Conservation (phyloP, 306 rosid species). For the Styphnolobium japonicum region DNA sequence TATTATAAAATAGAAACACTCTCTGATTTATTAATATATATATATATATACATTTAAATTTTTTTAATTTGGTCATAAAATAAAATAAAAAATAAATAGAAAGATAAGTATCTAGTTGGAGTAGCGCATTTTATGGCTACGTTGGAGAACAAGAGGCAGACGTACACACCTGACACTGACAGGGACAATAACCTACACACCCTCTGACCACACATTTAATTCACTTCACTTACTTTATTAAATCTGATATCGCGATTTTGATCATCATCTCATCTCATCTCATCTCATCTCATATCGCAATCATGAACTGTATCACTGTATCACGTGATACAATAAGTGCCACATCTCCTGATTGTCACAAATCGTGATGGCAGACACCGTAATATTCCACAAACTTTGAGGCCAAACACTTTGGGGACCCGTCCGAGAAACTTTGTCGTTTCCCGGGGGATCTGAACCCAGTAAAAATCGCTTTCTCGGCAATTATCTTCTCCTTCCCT, state of each 20-base stretch:
- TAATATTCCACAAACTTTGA: slow-evolving; percentile 22
- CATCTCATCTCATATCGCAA: not conserved
- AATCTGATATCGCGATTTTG: not conserved
- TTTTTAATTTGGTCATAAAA: too few relatives aligned
- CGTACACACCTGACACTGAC: slow-evolving; percentile 6
- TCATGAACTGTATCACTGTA: slow-evolving; percentile 22
- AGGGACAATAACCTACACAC: slow-evolving; percentile 26
- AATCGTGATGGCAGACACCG: slow-evolving; percentile 48
- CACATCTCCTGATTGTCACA: slow-evolving; percentile 37
- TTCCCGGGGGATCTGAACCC: slow-evolving; percentile 37
- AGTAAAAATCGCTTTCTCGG: slow-evolving; percentile 31
- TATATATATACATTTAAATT: too few relatives aligned
- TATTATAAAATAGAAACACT: too few relatives aligned
- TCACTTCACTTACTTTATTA: not conserved
- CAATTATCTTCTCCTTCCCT: slow-evolving; percentile 18
- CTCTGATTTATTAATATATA: too few relatives aligned
- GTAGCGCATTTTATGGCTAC: not conserved
- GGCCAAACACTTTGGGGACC: slow-evolving; percentile 25
- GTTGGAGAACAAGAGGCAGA: not conserved
- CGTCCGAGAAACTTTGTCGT: slow-evolving; percentile 51
- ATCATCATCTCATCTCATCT: not conserved
- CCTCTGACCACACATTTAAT: slow-evolving; percentile 23
- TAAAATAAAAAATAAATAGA: too few relatives aligned
- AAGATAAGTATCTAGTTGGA: not conserved
- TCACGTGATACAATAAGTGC: slow-evolving; percentile 61